Percentiles rank a stretch among this genome's conserved stretches.
phyloP scores from a whole-genome alignment of 805 yeast species.

The Debaryomyces maramus region DNA sequence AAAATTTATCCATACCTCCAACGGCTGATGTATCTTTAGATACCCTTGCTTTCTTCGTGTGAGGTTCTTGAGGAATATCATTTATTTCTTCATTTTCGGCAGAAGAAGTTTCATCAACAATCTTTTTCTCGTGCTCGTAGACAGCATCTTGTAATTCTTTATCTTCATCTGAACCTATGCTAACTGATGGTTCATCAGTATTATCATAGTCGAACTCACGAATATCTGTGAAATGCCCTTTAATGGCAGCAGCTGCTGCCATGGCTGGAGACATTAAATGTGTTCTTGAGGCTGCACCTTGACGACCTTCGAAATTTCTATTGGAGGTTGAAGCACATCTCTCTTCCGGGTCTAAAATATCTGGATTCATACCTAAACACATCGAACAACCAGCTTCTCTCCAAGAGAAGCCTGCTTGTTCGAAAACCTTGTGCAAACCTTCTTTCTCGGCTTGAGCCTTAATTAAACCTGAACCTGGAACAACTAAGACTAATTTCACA shows the following conservation, averaged over 20 bases:
- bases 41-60: constrained; percentile 23
- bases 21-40: constrained; percentile 25
- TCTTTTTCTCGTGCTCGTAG: constrained; percentile 68
- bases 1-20: constrained; percentile 71
- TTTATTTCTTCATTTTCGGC: constrained; percentile 56
- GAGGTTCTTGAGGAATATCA: constrained; percentile 57
- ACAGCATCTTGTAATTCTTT: constrained; percentile 67
- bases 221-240: constrained; percentile 87
- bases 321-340: constrained; percentile 99
- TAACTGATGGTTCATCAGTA: constrained; percentile 60
- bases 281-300: constrained; percentile 94
- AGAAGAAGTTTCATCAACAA: constrained; percentile 54
- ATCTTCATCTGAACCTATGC: constrained; percentile 44
- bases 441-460: constrained; percentile 92
- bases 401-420: constrained; percentile 95
- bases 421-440: constrained; percentile 89
- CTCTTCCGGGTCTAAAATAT: constrained; percentile 90
- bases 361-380: constrained; percentile 99
- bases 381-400: constrained; percentile 99
- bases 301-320: constrained; percentile 99
- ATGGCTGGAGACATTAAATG: constrained; percentile 98
- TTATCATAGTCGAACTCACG: constrained; percentile 71
- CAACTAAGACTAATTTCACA: constrained; percentile 83
- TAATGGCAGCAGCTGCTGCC: constrained; percentile 98
- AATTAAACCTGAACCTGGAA: constrained; percentile 96